Percentiles rank a stretch among this genome's conserved stretches.
phyloP scores from a whole-genome alignment of 2,329 filamentous ascomycete genomes.

The Sphaceloma murrayae region DNA sequence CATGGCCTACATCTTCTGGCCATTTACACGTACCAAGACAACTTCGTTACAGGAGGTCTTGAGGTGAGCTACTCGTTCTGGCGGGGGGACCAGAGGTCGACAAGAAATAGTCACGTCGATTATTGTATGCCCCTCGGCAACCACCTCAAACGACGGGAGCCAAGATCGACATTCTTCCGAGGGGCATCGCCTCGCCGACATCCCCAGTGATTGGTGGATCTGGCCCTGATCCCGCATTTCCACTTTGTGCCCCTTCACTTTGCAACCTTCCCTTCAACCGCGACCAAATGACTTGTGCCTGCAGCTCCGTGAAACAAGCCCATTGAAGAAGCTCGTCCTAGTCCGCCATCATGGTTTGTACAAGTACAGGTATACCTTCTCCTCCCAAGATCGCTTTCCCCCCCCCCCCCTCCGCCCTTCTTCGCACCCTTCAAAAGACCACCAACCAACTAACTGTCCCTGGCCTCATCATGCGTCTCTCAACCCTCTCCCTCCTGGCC shows the following conservation, averaged over 20 bases:
- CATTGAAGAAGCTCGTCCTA: constrained; percentile 1
- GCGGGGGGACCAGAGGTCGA: too few relatives aligned
- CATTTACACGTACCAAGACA: too few relatives aligned
- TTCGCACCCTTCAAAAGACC: too few relatives aligned
- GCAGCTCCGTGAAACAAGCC: not conserved
- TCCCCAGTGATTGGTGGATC: constrained; percentile 4
- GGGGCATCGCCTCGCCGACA: not conserved
- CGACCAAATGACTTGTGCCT: not conserved
- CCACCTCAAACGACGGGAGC: not conserved
- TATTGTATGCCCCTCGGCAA: not conserved
- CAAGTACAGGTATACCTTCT: not conserved
- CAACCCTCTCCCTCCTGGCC: not conserved
- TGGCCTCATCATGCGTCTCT: too few relatives aligned
- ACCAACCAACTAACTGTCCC: too few relatives aligned
- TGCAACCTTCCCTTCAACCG: constrained; percentile 8
- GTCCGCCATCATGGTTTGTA: not conserved
- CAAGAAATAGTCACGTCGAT: too few relatives aligned
- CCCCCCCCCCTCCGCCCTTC: not conserved
- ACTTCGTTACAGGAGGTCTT: too few relatives aligned
- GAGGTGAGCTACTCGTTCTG: too few relatives aligned
- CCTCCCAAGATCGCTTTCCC: not conserved
- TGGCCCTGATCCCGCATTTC: not conserved
- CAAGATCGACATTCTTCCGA: constrained; percentile 12
- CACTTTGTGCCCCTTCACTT: not conserved
- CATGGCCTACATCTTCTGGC: too few relatives aligned